Conservation (phyloP, 2,329 filamentous ascomycete species). For the Penicillium sp. region DNA sequence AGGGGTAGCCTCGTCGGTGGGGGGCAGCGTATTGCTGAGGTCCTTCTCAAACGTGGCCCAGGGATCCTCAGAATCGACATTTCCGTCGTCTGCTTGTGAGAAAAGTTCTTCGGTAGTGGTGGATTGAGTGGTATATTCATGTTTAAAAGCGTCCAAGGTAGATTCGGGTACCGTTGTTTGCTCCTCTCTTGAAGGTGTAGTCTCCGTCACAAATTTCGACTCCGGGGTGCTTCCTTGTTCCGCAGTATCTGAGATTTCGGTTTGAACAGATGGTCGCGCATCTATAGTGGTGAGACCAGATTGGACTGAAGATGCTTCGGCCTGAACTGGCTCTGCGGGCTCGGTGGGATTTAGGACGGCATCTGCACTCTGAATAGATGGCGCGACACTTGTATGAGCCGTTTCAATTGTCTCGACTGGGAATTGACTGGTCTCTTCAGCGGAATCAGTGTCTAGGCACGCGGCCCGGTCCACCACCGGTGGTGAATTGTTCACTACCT, state of each 20-base stretch:
- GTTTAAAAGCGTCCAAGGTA: not conserved
- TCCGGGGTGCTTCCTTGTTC: not conserved
- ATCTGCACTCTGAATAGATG: not conserved
- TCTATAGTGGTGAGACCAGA: not conserved
- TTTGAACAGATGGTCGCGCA: not conserved
- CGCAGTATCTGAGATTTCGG: not conserved
- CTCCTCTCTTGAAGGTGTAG: not conserved
- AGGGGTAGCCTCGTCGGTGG: not conserved
- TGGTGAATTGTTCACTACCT: slow-evolving; percentile 1
- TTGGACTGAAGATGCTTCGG: not conserved
- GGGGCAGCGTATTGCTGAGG: not conserved
- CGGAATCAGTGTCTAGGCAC: not conserved
- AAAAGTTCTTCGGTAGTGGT: not conserved
- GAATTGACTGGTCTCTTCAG: not conserved
- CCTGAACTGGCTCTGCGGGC: not conserved
- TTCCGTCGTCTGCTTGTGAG: not conserved
- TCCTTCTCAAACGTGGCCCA: slow-evolving; percentile 1
- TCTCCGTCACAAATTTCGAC: not conserved
- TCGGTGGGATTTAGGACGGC: not conserved
- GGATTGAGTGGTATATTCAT: not conserved
- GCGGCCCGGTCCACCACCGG: not conserved
- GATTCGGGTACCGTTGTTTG: not conserved
- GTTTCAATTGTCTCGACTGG: not conserved
- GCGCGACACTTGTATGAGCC: too few relatives aligned
- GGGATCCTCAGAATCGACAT: not conserved